Evolutionary conservation across 2,329 filamentous ascomycete species (phyloP).

Genomic region (Pseudocercospora fuligena): DNA sequence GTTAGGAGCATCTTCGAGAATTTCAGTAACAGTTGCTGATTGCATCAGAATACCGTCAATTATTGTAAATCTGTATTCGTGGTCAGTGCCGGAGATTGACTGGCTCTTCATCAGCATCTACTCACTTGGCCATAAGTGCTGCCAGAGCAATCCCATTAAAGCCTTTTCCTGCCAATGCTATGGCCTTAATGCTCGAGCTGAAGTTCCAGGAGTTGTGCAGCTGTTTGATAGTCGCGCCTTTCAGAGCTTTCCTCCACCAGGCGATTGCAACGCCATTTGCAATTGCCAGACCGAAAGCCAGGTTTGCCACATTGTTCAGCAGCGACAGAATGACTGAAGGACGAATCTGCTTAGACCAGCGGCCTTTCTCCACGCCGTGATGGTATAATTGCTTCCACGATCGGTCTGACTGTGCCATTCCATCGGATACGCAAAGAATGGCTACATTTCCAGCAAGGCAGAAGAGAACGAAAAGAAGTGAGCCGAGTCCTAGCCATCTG

Average conservation of each 20-base stretch:
- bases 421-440: not conserved
- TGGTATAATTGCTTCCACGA: constrained; percentile 1
- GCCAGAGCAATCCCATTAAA: not conserved
- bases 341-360: constrained; percentile 4
- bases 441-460: not conserved
- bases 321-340: constrained; percentile 26
- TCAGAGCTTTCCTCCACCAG: constrained; percentile 33
- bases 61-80: not conserved
- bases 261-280: constrained; percentile 34
- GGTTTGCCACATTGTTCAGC: constrained; percentile 28
- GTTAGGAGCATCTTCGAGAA: not conserved
- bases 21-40: not conserved
- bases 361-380: not conserved
- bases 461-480: not conserved
- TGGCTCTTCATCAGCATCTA: not conserved
- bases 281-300: constrained; percentile 28
- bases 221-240: constrained; percentile 31
- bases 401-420: not conserved
- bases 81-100: not conserved
- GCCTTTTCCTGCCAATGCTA: not conserved
- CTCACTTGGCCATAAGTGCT: constrained; percentile 7
- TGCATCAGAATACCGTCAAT: not conserved
- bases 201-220: not conserved
- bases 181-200: not conserved
- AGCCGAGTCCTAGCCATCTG: constrained; percentile 1